Percentiles rank a stretch among this genome's conserved stretches.
Conservation (phyloP, 441 rosid genomes). For the Adansonia grandidieri region DNA sequence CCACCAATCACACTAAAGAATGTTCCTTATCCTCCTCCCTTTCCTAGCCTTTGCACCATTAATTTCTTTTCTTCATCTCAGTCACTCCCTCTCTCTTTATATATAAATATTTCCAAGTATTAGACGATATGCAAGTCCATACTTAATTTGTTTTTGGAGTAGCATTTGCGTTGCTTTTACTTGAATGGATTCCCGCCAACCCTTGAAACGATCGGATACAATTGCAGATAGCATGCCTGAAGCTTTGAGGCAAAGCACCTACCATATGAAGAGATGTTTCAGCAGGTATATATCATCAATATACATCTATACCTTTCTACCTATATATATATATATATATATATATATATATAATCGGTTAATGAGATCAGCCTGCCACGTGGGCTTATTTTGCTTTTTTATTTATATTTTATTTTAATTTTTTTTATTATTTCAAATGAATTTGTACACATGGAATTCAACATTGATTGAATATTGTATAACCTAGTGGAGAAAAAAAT, state of each 20-base stretch:
- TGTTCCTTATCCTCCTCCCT: conserved; percentile 8
- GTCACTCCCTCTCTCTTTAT: not conserved
- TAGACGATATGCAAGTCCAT: not conserved
- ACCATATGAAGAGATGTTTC: conserved; percentile 51
- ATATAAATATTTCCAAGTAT: conserved; percentile 3
- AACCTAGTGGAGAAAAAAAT: no score
- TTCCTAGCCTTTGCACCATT: conserved; percentile 8
- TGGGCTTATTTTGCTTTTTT: no score
- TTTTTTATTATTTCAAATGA: no score
- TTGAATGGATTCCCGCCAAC: conserved; percentile 38
- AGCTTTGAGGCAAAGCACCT: conserved; percentile 50
- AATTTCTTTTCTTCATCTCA: not conserved
- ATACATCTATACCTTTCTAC: not conserved
- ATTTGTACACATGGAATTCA: no score
- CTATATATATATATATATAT: not conserved
- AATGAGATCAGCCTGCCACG: no score
- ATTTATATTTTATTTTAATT: no score
- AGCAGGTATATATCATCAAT: conserved; percentile 33
- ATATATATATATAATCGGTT: not conserved
- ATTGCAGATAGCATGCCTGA: conserved; percentile 56
- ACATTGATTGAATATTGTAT: no score
- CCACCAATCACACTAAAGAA: conserved; percentile 26
- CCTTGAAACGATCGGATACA: conserved; percentile 45
- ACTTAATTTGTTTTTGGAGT: not conserved
- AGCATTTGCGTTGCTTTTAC: not conserved